These are phyloP conservation scores for Salvia rosmarinus DNA, from an alignment of 257 asterid genomes.

Conservation along the genomic window DNA sequence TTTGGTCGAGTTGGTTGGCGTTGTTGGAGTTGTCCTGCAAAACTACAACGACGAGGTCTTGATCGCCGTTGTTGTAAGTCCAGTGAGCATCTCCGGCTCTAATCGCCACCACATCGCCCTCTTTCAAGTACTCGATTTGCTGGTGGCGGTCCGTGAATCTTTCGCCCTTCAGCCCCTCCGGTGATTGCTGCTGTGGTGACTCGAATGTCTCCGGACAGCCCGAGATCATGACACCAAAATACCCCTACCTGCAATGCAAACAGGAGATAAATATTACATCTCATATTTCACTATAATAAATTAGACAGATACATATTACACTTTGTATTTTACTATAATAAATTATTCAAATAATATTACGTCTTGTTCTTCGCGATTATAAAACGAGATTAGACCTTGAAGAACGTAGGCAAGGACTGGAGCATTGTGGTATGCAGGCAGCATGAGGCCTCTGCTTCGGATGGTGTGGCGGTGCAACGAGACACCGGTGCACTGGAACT, in stretches of 20 bases:
- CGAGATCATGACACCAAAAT: slow-evolving; percentile 47
- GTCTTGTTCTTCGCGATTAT: too few species aligned
- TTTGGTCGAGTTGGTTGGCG: slow-evolving; percentile 65
- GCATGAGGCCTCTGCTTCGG: slow-evolving; percentile 41
- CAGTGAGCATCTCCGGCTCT: slow-evolving; percentile 70
- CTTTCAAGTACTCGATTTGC: slow-evolving; percentile 41
- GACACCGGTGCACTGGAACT: slow-evolving; percentile 69
- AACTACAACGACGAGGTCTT: slow-evolving; percentile 49
- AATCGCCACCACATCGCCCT: slow-evolving; percentile 58
- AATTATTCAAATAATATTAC: too few species aligned
- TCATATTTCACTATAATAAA: neutral
- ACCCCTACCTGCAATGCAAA: slow-evolving; percentile 51
- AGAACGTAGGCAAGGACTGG: slow-evolving; percentile 51
- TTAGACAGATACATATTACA: too few species aligned
- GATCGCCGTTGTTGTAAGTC: slow-evolving; percentile 61
- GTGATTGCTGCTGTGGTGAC: slow-evolving; percentile 40
- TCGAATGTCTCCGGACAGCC: slow-evolving; percentile 81
- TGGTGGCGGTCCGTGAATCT: slow-evolving; percentile 54
- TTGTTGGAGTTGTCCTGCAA: slow-evolving; percentile 46
- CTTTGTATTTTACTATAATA: too few species aligned
- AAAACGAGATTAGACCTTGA: too few species aligned
- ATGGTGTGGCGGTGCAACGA: slow-evolving; percentile 52
- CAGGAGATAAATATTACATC: neutral
- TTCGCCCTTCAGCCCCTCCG: slow-evolving; percentile 29
- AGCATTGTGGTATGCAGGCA: slow-evolving; percentile 59